Evolutionary conservation across 306 rosid genomes (phyloP).

Genomic region (Nissolia schottii): DNA sequence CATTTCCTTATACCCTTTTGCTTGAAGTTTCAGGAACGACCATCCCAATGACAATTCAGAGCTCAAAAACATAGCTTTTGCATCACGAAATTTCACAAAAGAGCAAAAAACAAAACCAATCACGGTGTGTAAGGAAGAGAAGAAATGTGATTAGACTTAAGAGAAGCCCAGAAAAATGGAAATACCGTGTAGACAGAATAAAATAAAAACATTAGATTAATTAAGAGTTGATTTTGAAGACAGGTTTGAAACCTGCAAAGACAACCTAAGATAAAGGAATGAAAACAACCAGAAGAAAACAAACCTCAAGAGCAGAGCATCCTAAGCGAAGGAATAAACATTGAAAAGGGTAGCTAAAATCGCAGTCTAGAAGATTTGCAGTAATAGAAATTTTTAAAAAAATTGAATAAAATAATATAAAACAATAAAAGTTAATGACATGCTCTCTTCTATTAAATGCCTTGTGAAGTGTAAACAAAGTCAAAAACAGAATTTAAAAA

Average conservation of each 20-base stretch:
- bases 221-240: no score
- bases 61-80: no score
- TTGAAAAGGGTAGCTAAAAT: constrained; percentile 10
- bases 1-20: neutral
- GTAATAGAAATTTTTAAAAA: no score
- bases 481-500: neutral
- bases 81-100: constrained; percentile 26
- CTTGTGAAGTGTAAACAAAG: no score
- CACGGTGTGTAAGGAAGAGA: constrained; percentile 25
- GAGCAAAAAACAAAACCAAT: constrained; percentile 42
- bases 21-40: constrained; percentile 24
- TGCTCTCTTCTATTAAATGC: no score
- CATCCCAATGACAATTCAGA: constrained; percentile 17
- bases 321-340: constrained; percentile 29
- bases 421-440: no score
- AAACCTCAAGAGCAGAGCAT: constrained; percentile 27
- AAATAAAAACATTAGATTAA: no score
- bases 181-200: constrained; percentile 41
- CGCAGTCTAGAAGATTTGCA: constrained; percentile 11
- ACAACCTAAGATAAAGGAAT: neutral
- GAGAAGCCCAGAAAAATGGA: constrained; percentile 40
- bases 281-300: constrained; percentile 35
- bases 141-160: constrained; percentile 19
- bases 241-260: constrained; percentile 30
- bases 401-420: no score